These are phyloP conservation scores for Mrakia frigida DNA, from an alignment of 768 basidiomycete species.

Conservation along the genomic window DNA sequence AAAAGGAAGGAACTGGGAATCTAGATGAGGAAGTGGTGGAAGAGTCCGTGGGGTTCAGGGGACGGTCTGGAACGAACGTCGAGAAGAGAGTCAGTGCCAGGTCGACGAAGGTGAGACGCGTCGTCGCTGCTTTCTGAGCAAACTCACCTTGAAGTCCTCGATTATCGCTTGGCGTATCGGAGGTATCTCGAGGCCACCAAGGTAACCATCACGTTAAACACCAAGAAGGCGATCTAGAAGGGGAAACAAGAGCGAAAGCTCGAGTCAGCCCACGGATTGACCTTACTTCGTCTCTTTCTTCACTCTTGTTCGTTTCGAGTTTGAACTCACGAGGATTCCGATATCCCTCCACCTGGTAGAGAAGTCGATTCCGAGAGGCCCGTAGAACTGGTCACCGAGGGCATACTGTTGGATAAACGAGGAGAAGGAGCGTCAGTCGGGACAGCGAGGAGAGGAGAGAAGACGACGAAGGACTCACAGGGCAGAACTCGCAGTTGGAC, in stretches of 20 bases:
- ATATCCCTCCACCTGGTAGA: conserved; percentile 63
- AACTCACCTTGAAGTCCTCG: background rate
- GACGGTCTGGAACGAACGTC: too few species aligned
- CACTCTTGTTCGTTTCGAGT: too few species aligned
- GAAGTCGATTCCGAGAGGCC: conserved; percentile 62
- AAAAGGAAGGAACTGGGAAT: too few species aligned
- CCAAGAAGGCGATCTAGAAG: conserved; percentile 35
- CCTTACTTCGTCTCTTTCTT: too few species aligned
- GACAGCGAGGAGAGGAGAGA: background rate
- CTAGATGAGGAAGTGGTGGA: too few species aligned
- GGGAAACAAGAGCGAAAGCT: too few species aligned
- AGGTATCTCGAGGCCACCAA: conserved; percentile 65
- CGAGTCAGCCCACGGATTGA: too few species aligned
- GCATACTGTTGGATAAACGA: conserved; percentile 40
- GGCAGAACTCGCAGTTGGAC: conserved; percentile 63
- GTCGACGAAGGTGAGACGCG: background rate
- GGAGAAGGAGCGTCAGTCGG: background rate
- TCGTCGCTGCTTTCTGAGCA: too few species aligned
- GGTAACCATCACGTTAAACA: conserved; percentile 59
- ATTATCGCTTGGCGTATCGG: conserved; percentile 51
- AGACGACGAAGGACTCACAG: conserved; percentile 39
- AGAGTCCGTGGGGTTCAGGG: too few species aligned
- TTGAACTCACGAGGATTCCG: conserved; percentile 35
- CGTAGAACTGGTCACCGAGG: conserved; percentile 63
- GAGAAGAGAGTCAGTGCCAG: too few species aligned